Conservation (phyloP, 805 yeast genomes). For the Ogataea angusta region DNA sequence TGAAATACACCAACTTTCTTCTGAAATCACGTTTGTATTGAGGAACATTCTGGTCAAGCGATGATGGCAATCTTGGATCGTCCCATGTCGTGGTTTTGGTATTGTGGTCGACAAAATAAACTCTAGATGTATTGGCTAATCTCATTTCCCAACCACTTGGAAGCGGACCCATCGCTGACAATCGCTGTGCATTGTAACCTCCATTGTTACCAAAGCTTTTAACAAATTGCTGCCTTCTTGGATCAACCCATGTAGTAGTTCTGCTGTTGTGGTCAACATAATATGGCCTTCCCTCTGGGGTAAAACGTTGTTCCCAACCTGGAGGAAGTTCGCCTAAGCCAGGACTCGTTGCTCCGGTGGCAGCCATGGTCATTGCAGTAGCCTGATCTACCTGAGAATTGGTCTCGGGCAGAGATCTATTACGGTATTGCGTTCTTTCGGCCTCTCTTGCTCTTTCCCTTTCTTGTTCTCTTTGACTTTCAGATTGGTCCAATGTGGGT, state of each 20-base stretch:
- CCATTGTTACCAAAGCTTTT: constrained; percentile 90
- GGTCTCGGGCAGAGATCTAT: constrained; percentile 83
- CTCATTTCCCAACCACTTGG: constrained; percentile 99
- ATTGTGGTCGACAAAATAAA: constrained; percentile 97
- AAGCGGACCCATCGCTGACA: constrained; percentile 93
- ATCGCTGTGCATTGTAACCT: constrained; percentile 96
- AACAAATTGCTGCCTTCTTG: constrained; percentile 97
- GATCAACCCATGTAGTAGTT: constrained; percentile 99
- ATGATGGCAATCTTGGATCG: constrained; percentile 97
- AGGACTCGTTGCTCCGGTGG: constrained; percentile 86
- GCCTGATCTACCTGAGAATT: constrained; percentile 49
- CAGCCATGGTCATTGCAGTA: constrained; percentile 50
- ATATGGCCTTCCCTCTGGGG: constrained; percentile 97
- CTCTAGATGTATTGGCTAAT: constrained; percentile 96
- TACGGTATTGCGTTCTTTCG: constrained; percentile 87
- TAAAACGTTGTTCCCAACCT: constrained; percentile 98
- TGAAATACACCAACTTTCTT: constrained; percentile 93
- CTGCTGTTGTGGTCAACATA: constrained; percentile 99
- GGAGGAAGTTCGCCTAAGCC: constrained; percentile 96
- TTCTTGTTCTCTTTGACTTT: constrained; percentile 59
- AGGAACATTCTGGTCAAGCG: constrained; percentile 96
- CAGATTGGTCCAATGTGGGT: constrained; percentile 81
- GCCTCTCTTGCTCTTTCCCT: constrained; percentile 72
- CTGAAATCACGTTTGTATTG: constrained; percentile 99
- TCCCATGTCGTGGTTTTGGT: constrained; percentile 99